These are phyloP conservation scores for Gossypium longicalyx DNA, from an alignment of 345 rosid genomes.

Conservation along the genomic window DNA sequence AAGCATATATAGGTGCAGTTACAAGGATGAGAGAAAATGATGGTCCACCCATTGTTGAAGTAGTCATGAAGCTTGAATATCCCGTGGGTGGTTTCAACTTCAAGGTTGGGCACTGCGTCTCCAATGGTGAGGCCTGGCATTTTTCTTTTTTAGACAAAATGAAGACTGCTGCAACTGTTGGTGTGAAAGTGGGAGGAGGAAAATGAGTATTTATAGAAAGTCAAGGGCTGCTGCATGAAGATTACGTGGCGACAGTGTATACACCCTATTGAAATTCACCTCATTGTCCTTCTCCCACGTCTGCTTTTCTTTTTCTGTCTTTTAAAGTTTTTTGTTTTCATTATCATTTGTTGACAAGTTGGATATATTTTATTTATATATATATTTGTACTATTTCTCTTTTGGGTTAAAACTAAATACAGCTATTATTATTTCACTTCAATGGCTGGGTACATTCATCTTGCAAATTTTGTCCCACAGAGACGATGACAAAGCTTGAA, in stretches of 20 bases:
- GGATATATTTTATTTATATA: no score
- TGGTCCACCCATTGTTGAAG: conserved; percentile 49
- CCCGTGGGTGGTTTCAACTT: conserved; percentile 61
- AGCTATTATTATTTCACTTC: no score
- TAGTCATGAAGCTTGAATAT: conserved; percentile 63
- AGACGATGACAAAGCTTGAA: no score
- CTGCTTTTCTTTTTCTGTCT: not conserved
- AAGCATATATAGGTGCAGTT: not conserved
- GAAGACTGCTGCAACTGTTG: not conserved
- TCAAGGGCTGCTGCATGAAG: conserved; percentile 10
- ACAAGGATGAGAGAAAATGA: conserved; percentile 82
- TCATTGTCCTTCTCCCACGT: not conserved
- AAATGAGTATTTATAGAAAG: not conserved
- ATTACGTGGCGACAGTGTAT: conserved; percentile 5
- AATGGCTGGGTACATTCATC: no score
- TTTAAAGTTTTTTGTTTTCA: not conserved
- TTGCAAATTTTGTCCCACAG: no score
- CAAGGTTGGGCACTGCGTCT: conserved; percentile 66
- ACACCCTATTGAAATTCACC: no score
- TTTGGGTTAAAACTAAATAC: no score
- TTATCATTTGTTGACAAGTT: no score
- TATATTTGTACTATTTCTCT: no score
- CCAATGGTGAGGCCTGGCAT: conserved; percentile 79
- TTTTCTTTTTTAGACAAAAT: conserved; percentile 24
- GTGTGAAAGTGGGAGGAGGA: not conserved